phyloP scores from a whole-genome alignment of 768 basidiomycete species.

The Boletus insuetus region DNA sequence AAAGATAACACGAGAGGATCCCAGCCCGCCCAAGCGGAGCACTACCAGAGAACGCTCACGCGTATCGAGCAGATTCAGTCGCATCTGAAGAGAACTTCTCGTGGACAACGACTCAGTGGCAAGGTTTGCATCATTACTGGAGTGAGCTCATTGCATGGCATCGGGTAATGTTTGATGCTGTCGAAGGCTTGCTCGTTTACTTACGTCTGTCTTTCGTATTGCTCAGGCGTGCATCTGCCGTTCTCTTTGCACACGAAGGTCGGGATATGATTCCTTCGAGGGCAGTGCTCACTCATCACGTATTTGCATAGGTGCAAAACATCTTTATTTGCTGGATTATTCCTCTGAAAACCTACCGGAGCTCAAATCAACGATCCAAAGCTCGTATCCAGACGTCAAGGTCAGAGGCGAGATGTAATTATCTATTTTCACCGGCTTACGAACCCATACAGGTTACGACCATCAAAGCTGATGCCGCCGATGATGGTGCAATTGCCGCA shows the following conservation, averaged over 20 bases:
- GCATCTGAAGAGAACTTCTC: conserved; percentile 56
- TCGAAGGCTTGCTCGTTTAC: neutral
- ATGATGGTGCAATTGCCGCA: conserved; percentile 62
- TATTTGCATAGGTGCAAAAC: conserved; percentile 58
- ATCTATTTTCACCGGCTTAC: conserved; percentile 9
- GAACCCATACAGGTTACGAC: conserved; percentile 64
- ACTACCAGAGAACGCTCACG: conserved; percentile 57
- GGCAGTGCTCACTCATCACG: conserved; percentile 3
- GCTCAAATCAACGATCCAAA: conserved; percentile 65
- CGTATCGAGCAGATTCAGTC: conserved; percentile 67
- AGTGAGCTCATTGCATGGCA: conserved; percentile 82
- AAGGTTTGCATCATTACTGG: conserved; percentile 91
- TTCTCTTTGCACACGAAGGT: conserved; percentile 83
- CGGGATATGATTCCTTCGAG: conserved; percentile 6
- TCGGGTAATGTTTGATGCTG: conserved; percentile 57
- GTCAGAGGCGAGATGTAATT: conserved; percentile 34
- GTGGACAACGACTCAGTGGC: conserved; percentile 56
- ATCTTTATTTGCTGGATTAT: conserved; percentile 76
- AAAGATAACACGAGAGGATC: conserved; percentile 8
- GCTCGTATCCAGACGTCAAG: conserved; percentile 74
- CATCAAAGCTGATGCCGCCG: conserved; percentile 79
- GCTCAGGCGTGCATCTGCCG: conserved; percentile 65
- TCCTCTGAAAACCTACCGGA: conserved; percentile 64
- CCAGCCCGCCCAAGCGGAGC: conserved; percentile 41
- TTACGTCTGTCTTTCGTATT: neutral